Evolutionary conservation across 2,329 filamentous ascomycete species (phyloP).

Genomic region (Alternaria postmessia): DNA sequence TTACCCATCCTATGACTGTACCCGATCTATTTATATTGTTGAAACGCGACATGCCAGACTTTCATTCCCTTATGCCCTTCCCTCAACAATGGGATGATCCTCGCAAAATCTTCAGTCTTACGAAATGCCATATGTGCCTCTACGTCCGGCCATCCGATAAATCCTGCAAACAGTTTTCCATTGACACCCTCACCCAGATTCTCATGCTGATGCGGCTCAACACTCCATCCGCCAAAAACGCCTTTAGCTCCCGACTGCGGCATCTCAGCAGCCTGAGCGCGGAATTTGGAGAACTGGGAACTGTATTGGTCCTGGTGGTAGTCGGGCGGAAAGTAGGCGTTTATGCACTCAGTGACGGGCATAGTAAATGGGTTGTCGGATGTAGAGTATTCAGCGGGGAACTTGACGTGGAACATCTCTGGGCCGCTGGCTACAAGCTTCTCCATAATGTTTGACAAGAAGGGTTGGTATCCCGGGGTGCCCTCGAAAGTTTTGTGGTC

Average conservation of each 20-base stretch:
- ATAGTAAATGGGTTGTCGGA: conserved; percentile 46
- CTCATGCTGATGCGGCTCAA: conserved; percentile 37
- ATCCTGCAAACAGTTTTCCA: conserved; percentile 52
- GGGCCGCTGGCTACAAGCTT: conserved; percentile 38
- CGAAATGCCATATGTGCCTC: conserved; percentile 59
- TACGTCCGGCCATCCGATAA: conserved; percentile 62
- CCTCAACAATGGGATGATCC: conserved; percentile 53
- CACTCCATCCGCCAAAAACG: conserved; percentile 46
- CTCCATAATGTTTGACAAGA: conserved; percentile 43
- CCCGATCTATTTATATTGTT: conserved; percentile 9
- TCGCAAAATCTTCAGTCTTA: conserved; percentile 56
- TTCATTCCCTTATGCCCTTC: conserved; percentile 54
- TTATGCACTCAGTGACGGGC: conserved; percentile 60
- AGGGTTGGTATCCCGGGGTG: conserved; percentile 49
- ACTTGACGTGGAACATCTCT: conserved; percentile 46
- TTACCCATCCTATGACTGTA: background rate
- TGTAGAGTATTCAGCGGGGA: conserved; percentile 25
- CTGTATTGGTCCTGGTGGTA: conserved; percentile 37
- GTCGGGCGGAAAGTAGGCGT: conserved; percentile 53
- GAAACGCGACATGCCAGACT: conserved; percentile 49
- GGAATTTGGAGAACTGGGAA: conserved; percentile 51
- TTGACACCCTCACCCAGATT: conserved; percentile 34
- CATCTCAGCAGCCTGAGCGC: conserved; percentile 42
- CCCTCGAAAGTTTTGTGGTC: conserved; percentile 53
- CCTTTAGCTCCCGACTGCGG: conserved; percentile 35